These are phyloP conservation scores for Agrocybe pediades DNA, from an alignment of 768 basidiomycete genomes.

Conservation along the genomic window DNA sequence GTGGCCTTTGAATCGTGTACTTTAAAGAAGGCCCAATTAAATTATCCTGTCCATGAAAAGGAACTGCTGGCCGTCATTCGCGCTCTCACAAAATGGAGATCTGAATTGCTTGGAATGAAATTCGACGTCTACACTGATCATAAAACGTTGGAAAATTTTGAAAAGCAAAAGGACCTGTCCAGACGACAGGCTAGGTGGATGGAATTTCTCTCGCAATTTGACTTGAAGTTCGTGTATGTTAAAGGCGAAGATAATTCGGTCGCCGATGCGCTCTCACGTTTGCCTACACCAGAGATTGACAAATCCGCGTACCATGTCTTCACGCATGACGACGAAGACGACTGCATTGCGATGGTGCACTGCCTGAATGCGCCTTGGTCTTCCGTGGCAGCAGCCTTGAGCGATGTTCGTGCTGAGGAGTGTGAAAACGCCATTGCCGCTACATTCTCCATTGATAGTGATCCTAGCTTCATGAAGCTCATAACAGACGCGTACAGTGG, in stretches of 20 bases:
- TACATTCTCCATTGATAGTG: no score
- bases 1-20: conserved; percentile 31
- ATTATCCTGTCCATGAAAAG: conserved; percentile 40
- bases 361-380: no score
- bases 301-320: no score
- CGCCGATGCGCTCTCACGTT: conserved; percentile 38
- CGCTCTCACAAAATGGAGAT: conserved; percentile 27
- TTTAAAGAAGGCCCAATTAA: conserved; percentile 26
- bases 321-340: no score
- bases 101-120: conserved; percentile 21
- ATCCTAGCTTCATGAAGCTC: background rate
- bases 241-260: conserved; percentile 33
- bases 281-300: background rate
- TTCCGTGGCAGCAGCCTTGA: no score
- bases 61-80: conserved; percentile 38
- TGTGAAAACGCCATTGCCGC: no score
- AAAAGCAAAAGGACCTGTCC: conserved; percentile 31
- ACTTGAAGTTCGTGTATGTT: conserved; percentile 34
- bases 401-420: no score
- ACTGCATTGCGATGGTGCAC: no score
- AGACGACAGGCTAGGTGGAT: conserved; percentile 33
- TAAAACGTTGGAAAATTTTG: conserved; percentile 34
- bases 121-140: conserved; percentile 38
- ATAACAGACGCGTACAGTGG: conserved; percentile 1
- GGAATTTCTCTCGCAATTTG: conserved; percentile 35